Evolutionary conservation across 768 basidiomycete genomes (phyloP).

Genomic region (Pulveroboletus sp.): DNA sequence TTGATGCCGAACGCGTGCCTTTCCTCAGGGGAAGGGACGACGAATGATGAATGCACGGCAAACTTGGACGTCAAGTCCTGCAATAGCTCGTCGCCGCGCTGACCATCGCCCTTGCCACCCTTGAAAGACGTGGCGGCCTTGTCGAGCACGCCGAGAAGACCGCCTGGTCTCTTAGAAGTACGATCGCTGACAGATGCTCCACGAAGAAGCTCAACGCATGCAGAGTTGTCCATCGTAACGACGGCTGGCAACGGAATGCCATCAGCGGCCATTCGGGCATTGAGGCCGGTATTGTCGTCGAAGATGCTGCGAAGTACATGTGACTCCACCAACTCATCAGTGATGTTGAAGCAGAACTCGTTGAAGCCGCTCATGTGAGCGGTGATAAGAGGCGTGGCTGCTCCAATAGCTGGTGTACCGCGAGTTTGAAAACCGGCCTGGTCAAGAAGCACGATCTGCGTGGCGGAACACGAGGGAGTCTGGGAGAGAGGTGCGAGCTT

Average conservation of each 20-base stretch:
- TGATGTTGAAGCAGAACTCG: constrained; percentile 59
- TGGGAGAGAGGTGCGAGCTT: constrained; percentile 45
- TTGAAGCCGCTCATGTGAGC: constrained; percentile 56
- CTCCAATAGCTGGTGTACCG: constrained; percentile 38
- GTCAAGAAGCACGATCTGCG: constrained; percentile 53
- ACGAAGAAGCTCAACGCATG: constrained; percentile 55
- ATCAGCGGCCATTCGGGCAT: constrained; percentile 45
- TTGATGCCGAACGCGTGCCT: constrained; percentile 53
- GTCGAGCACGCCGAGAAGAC: constrained; percentile 51
- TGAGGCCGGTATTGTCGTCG: constrained; percentile 45
- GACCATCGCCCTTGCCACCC: constrained; percentile 47
- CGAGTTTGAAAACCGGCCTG: constrained; percentile 56
- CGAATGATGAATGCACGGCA: constrained; percentile 50
- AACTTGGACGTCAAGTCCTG: constrained; percentile 47
- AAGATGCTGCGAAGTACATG: constrained; percentile 51
- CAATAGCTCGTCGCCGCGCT: constrained; percentile 47
- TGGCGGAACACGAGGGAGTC: constrained; percentile 36
- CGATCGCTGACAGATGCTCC: constrained; percentile 47
- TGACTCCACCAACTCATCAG: constrained; percentile 57
- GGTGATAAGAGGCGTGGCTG: constrained; percentile 49
- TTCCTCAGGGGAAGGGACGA: constrained; percentile 31
- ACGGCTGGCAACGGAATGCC: constrained; percentile 48
- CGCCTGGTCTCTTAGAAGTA: constrained; percentile 50
- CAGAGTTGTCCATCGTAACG: constrained; percentile 51
- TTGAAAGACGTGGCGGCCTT: constrained; percentile 48